A percentile compares a stretch with the other conserved stretches of the same genome.
Evolutionary conservation across 768 basidiomycete genomes (phyloP).

Genomic region (Tylopilus subfusipes): DNA sequence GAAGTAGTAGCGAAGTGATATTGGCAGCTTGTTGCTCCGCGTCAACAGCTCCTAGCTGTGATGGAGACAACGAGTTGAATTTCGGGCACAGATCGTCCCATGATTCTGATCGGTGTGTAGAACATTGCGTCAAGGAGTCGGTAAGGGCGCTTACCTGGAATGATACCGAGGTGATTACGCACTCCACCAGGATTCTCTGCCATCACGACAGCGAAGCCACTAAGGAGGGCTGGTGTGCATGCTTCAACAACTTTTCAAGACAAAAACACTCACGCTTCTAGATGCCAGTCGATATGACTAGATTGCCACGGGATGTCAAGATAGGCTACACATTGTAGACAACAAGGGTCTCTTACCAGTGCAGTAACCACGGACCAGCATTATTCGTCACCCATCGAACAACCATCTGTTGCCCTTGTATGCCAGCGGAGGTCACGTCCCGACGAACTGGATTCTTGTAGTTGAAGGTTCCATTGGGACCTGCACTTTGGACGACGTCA

Average conservation of each 20-base stretch:
- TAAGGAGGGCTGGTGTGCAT: conserved; percentile 1
- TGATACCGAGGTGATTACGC: conserved; percentile 7
- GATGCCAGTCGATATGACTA: conserved; percentile 32
- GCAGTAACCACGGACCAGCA: conserved; percentile 54
- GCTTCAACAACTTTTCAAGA: neutral
- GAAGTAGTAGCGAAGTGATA: conserved; percentile 16
- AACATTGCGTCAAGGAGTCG: neutral
- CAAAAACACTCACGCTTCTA: conserved; percentile 17
- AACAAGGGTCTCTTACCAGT: conserved; percentile 26
- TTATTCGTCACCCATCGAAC: conserved; percentile 63
- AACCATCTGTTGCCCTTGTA: conserved; percentile 40
- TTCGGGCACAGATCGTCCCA: conserved; percentile 27
- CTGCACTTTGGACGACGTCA: conserved; percentile 34
- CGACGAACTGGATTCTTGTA: conserved; percentile 37
- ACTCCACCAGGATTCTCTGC: conserved; percentile 23
- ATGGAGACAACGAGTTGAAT: conserved; percentile 14
- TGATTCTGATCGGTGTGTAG: conserved; percentile 10
- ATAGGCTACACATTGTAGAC: neutral
- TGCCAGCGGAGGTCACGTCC: conserved; percentile 28
- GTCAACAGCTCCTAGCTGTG: conserved; percentile 22
- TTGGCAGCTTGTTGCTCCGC: conserved; percentile 19
- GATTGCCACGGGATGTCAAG: neutral
- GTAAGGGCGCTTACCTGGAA: conserved; percentile 13
- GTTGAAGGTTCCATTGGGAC: conserved; percentile 24
- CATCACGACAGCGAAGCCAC: conserved; percentile 28